A percentile compares a stretch with the other conserved stretches of the same genome.
phyloP scores from a whole-genome alignment of 2,329 filamentous ascomycete genomes.

The Fusarium cyanostomum region DNA sequence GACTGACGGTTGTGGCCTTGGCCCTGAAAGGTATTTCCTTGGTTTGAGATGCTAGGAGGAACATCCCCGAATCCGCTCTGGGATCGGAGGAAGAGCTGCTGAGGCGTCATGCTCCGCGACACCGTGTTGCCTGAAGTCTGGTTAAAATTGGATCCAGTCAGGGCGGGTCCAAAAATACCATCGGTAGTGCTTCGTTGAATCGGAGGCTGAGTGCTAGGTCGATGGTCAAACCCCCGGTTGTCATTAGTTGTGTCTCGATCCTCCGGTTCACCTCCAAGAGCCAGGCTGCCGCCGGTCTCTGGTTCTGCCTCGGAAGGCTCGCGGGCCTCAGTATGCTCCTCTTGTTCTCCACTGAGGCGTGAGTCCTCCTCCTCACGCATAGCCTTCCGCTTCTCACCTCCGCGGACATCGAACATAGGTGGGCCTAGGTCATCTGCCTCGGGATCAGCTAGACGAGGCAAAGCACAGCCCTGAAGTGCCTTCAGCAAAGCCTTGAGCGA shows the following conservation, averaged over 20 bases:
- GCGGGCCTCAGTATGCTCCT: conserved; percentile 56
- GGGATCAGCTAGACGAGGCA: conserved; percentile 37
- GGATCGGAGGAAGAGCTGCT: conserved; percentile 77
- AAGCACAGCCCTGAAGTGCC: conserved; percentile 49
- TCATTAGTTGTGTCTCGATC: conserved; percentile 71
- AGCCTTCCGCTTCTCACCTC: conserved; percentile 81
- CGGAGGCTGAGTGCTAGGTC: conserved; percentile 78
- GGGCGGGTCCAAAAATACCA: conserved; percentile 63
- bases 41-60: conserved; percentile 65
- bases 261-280: conserved; percentile 92
- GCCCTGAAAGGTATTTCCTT: conserved; percentile 60
- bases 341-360: conserved; percentile 57
- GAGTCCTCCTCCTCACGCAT: conserved; percentile 78
- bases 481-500: conserved; percentile 51
- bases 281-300: conserved; percentile 84
- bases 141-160: conserved; percentile 58
- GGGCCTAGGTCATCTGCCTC: conserved; percentile 56
- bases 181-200: conserved; percentile 71
- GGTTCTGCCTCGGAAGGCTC: conserved; percentile 75
- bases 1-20: conserved; percentile 82
- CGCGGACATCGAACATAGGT: conserved; percentile 82
- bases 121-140: conserved; percentile 61
- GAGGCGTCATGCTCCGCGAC: conserved; percentile 80
- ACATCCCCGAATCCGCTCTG: conserved; percentile 68
- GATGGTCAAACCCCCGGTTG: conserved; percentile 63